Evolutionary conservation across 108 stramenopile species (phyloP).

Genomic region (Stephanodiscus triporus): DNA sequence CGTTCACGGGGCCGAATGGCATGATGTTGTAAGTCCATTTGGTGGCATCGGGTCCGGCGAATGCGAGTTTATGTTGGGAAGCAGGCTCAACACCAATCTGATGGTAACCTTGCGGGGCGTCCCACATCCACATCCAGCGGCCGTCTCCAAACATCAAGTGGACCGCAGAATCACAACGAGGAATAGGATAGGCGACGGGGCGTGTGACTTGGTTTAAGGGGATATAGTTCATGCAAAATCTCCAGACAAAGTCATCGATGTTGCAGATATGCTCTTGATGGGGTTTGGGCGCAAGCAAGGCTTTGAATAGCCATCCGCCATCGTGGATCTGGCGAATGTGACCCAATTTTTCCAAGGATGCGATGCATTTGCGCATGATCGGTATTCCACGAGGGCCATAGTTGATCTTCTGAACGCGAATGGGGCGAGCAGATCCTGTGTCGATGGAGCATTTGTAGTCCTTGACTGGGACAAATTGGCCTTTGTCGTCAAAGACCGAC

Average conservation of each 20-base stretch:
- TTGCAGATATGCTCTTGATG: not conserved
- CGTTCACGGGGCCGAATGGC: slow-evolving; percentile 2
- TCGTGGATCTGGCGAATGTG: not conserved
- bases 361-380: not conserved
- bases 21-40: slow-evolving; percentile 4
- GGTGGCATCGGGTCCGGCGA: not conserved
- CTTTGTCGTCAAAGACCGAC: not conserved
- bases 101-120: not conserved
- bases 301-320: not conserved
- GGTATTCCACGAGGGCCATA: not conserved
- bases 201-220: not conserved
- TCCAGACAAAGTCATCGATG: not conserved
- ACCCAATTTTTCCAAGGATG: not conserved
- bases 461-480: not conserved
- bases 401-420: not conserved
- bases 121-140: not conserved
- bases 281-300: not conserved
- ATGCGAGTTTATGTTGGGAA: not conserved
- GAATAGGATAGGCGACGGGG: not conserved
- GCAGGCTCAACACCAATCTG: not conserved
- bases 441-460: not conserved
- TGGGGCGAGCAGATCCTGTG: not conserved
- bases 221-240: not conserved
- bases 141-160: not conserved
- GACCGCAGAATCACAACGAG: not conserved